Evolutionary conservation across 306 rosid genomes (phyloP).

Genomic region (Quercus ilex): DNA sequence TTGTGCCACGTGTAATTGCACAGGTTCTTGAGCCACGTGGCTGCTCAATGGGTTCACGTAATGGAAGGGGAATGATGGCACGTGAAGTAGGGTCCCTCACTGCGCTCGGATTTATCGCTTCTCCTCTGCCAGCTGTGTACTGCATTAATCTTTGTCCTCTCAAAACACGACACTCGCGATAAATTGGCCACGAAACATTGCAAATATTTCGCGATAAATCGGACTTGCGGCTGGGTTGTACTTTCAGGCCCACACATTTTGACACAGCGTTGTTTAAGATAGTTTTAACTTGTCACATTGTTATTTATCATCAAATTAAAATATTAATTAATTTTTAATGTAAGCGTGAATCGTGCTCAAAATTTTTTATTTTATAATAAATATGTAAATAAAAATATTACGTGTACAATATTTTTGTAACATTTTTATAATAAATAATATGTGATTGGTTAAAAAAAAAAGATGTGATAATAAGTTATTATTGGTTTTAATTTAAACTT

Average conservation of each 20-base stretch:
- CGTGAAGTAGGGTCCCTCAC: slow-evolving; percentile 40
- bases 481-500: no score
- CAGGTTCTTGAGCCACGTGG: slow-evolving; percentile 21
- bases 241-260: no score
- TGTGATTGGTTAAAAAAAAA: no score
- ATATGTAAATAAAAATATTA: no score
- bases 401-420: fast-evolving
- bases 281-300: no score
- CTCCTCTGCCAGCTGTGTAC: slow-evolving; percentile 35
- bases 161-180: slow-evolving; percentile 2
- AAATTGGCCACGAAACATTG: background rate
- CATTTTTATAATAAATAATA: no score
- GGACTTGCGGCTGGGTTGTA: background rate
- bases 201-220: background rate
- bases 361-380: no score
- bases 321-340: no score
- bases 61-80: slow-evolving; percentile 27
- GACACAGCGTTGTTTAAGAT: fast-evolving
- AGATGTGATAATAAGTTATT: no score
- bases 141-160: slow-evolving; percentile 21
- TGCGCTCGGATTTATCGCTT: slow-evolving; percentile 21
- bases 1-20: slow-evolving; percentile 9
- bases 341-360: fast-evolving
- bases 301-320: no score
- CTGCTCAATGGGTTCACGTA: background rate